Conservation (phyloP, 2,329 filamentous ascomycete genomes). For the Diaporthe sp. region DNA sequence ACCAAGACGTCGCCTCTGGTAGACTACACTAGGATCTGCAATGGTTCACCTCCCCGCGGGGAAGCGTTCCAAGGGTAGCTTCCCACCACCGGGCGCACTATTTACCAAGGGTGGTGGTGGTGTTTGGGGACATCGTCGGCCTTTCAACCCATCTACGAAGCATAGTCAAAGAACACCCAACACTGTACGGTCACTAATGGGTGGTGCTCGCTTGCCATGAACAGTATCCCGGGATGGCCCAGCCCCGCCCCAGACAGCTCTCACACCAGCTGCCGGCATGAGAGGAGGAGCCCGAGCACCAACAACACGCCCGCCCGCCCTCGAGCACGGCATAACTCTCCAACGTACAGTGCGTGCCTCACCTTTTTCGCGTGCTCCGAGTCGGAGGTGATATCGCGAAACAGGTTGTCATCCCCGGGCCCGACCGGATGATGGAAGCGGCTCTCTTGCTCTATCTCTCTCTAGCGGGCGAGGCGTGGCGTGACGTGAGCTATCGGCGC, state of each 20-base stretch:
- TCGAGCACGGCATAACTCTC: not conserved
- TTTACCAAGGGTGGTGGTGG: not conserved
- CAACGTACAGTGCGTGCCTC: not conserved
- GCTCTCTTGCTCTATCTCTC: not conserved
- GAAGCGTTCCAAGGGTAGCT: not conserved
- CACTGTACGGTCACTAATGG: not conserved
- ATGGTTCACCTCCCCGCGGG: constrained; percentile 5
- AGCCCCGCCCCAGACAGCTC: not conserved
- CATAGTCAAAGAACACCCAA: not conserved
- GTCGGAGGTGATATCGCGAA: not conserved
- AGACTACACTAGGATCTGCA: not conserved
- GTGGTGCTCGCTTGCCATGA: not conserved
- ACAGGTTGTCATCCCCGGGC: not conserved
- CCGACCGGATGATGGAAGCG: not conserved
- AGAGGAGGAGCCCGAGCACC: not conserved
- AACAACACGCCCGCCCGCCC: not conserved
- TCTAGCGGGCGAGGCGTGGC: too few species aligned
- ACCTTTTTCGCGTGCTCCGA: not conserved
- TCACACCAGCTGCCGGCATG: not conserved
- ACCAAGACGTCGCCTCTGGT: not conserved
- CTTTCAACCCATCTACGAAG: not conserved
- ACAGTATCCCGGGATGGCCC: not conserved
- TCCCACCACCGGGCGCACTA: not conserved
- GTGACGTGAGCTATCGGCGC: not conserved
- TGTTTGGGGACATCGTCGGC: not conserved